Percentiles rank a stretch among this genome's conserved stretches.
phyloP scores from a whole-genome alignment of 257 asterid genomes.

The Solanum acaule region DNA sequence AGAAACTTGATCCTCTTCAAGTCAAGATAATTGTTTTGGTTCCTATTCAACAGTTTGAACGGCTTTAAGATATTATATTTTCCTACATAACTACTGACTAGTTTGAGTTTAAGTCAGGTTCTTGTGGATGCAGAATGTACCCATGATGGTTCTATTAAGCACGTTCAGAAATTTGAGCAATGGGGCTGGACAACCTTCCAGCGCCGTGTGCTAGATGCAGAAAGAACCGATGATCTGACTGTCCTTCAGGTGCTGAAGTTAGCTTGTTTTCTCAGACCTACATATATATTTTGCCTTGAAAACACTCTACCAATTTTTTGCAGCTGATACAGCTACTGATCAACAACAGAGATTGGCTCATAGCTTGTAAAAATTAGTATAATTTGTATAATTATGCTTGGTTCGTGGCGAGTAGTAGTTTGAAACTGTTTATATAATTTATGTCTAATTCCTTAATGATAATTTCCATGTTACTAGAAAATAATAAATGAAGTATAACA shows the following conservation, averaged over 20 bases:
- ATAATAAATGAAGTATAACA: neutral
- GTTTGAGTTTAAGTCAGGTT: slow-evolving; percentile 43
- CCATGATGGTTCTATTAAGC: slow-evolving; percentile 87
- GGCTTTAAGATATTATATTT: neutral
- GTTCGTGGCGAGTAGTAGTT: neutral
- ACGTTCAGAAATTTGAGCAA: slow-evolving; percentile 85
- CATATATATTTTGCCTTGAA: neutral
- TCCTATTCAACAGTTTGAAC: neutral
- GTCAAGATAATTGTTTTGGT: neutral
- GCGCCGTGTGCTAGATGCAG: slow-evolving; percentile 87
- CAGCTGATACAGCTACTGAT: neutral
- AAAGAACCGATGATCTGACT: slow-evolving; percentile 68
- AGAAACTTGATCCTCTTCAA: neutral
- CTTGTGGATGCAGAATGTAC: slow-evolving; percentile 99
- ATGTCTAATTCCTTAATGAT: neutral
- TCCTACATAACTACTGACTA: slow-evolving; percentile 8
- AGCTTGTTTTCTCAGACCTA: neutral
- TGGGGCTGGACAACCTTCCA: slow-evolving; percentile 97
- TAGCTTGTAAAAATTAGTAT: neutral
- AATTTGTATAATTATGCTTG: neutral
- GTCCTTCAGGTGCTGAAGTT: slow-evolving; percentile 54
- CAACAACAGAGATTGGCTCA: neutral
- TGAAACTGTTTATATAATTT: neutral
- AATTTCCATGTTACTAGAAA: neutral
- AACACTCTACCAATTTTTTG: neutral